phyloP scores from a whole-genome alignment of 345 rosid genomes.

The Ceriops zippeliana region DNA sequence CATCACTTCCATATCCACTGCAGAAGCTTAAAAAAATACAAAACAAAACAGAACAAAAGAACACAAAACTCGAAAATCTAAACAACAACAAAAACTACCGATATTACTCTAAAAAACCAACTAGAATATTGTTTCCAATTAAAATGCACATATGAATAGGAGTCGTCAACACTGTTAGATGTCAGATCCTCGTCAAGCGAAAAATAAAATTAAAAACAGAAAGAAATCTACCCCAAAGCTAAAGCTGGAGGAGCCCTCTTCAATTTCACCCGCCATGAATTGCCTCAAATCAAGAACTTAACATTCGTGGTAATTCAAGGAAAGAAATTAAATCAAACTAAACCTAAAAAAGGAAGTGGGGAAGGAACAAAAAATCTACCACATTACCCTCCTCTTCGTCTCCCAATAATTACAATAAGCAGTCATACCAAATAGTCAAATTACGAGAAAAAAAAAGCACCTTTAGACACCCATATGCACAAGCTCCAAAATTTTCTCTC shows the following conservation, averaged over 20 bases:
- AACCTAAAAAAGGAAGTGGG: neutral
- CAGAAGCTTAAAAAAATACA: neutral
- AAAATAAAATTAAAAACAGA: neutral
- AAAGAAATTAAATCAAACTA: too few relatives aligned
- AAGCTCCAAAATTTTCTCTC: too few relatives aligned
- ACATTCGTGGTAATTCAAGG: conserved; percentile 13
- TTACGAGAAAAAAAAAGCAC: neutral
- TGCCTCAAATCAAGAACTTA: conserved; percentile 16
- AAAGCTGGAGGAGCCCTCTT: conserved; percentile 50
- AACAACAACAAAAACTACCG: too few relatives aligned
- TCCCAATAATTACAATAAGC: neutral
- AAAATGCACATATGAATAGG: neutral
- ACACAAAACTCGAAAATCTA: neutral
- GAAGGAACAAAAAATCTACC: neutral
- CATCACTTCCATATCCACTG: neutral
- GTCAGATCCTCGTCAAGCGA: neutral
- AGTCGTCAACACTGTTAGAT: neutral
- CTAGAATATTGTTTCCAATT: neutral
- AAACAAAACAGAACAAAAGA: neutral
- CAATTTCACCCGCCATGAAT: conserved; percentile 62
- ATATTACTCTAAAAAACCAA: too few relatives aligned
- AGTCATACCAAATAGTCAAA: neutral
- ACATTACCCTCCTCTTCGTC: neutral
- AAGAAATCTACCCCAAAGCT: conserved; percentile 49
- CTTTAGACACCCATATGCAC: neutral